Base-by-base conservation (phyloP, 306 rosid species). In the Trifolium repens region DNA sequence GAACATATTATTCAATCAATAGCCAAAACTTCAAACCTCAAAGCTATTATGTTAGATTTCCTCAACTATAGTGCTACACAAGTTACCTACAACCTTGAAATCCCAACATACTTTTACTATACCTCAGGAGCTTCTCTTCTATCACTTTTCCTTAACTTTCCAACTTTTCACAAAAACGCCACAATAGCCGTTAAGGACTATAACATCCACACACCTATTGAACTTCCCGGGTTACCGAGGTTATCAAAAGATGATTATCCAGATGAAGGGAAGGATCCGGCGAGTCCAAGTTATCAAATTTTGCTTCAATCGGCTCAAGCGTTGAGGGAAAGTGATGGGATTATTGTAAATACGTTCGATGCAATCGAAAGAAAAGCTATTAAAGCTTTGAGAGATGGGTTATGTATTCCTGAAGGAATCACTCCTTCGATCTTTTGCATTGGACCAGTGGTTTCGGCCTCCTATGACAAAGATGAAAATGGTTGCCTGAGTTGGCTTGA, bases 401-500 rank as follows among this genome's bases (percentile, higher is more conserved):
- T 59, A 2, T 84, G 81, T 43, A 11, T 77, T 13, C 78, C 80
- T 0, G 70, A 85, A 1, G 76, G 16, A 11, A 72, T 39, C 0
- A 60, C 80, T 0, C 91, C 87, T 0, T 75, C 66, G 1, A 0
- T 85, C 5, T 81, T 69, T 14, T 80, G 82, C 39, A 71, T 85
- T 0, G 90, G 91, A 11, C 94, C 90, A 0, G 5, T 89, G 47
- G 75, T 79, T 13, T 35, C 78, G 0, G 2, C 47, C 1, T 16
- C 39, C 0, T 9, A 15, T 2, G 49, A 58, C 10, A 42, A 57
- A 8, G 70, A 57, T 3, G 69, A 22, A 14, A 40, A 15, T 0
- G 84, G 84, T 53, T 88, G 89, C 47, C 26, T 88, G 80, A 65
- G 58, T 6, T 88, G 92, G 96, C 80, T 90, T 4, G 78, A 88